These are phyloP conservation scores for Xylaria flabelliformis DNA, from an alignment of 495 filamentous ascomycete genomes.

Conservation along the genomic window DNA sequence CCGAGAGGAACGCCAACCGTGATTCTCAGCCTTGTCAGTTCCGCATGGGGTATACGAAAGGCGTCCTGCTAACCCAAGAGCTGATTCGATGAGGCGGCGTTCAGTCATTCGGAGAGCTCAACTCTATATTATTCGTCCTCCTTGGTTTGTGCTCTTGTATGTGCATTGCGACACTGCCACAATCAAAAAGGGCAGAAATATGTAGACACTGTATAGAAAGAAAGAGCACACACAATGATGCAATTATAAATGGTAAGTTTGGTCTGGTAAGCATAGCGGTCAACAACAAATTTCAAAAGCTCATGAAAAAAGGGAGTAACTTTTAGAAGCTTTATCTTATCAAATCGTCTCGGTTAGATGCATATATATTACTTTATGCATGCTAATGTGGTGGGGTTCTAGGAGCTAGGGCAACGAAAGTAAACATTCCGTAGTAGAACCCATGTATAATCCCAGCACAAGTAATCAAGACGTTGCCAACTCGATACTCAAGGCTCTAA, in stretches of 20 bases:
- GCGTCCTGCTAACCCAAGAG: slow-evolving; percentile 42
- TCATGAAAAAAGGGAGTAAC: slow-evolving; percentile 2
- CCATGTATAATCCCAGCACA: background rate
- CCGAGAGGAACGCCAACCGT: slow-evolving; percentile 41
- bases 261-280: slow-evolving; percentile 10
- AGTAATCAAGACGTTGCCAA: slow-evolving; percentile 21
- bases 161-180: slow-evolving; percentile 37
- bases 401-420: slow-evolving; percentile 40
- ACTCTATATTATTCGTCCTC: slow-evolving; percentile 35
- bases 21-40: slow-evolving; percentile 35
- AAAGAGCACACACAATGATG: background rate
- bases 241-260: background rate
- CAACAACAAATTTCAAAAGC: background rate
- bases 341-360: background rate
- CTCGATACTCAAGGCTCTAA: slow-evolving; percentile 22
- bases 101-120: slow-evolving; percentile 45
- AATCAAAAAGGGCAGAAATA: background rate
- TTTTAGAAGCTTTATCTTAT: slow-evolving; percentile 32
- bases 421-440: slow-evolving; percentile 35
- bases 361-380: slow-evolving; percentile 10
- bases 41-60: slow-evolving; percentile 40
- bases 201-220: background rate
- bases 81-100: slow-evolving; percentile 41
- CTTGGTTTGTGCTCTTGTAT: slow-evolving; percentile 22
- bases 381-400: background rate